Conservation (phyloP, 1,284 basidiomycete species). For the Hypsizygus ulmarius region DNA sequence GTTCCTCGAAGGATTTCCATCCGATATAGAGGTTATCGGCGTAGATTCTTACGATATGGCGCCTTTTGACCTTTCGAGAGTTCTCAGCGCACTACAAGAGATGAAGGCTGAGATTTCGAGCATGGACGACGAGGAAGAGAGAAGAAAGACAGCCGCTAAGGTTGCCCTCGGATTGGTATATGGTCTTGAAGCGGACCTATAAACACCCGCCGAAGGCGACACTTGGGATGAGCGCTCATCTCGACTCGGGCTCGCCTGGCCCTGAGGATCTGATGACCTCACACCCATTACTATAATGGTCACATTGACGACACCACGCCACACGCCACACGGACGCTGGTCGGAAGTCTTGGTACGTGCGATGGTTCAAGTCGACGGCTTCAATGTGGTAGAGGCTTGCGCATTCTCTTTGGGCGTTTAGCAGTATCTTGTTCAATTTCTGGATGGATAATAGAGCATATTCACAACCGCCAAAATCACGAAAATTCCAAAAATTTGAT, state of each 20-base stretch:
- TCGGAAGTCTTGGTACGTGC: too few species aligned
- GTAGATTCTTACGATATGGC: slow-evolving; percentile 38
- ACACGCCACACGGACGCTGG: too few species aligned
- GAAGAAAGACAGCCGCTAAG: slow-evolving; percentile 63
- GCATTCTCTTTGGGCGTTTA: too few species aligned
- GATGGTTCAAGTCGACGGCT: too few species aligned
- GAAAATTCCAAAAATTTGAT: too few species aligned
- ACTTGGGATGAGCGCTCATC: background rate
- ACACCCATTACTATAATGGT: too few species aligned
- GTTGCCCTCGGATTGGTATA: slow-evolving; percentile 74
- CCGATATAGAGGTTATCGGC: slow-evolving; percentile 23
- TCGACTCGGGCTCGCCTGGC: background rate
- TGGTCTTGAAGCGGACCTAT: slow-evolving; percentile 45
- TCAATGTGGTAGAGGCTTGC: too few species aligned
- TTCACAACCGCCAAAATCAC: too few species aligned
- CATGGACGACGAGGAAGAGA: slow-evolving; percentile 61
- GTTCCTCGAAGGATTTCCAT: slow-evolving; percentile 12
- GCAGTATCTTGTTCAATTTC: too few species aligned
- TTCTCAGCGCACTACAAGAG: slow-evolving; percentile 61
- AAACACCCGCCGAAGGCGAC: slow-evolving; percentile 2
- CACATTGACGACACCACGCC: too few species aligned
- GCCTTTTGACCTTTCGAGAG: slow-evolving; percentile 60
- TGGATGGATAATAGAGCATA: too few species aligned
- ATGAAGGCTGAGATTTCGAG: slow-evolving; percentile 72
- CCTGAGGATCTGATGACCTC: too few species aligned